Percentiles rank a stretch among this genome's conserved stretches.
Evolutionary conservation across 139 green algal genomes (phyloP).

Genomic region (Zygnema cylindricum): DNA sequence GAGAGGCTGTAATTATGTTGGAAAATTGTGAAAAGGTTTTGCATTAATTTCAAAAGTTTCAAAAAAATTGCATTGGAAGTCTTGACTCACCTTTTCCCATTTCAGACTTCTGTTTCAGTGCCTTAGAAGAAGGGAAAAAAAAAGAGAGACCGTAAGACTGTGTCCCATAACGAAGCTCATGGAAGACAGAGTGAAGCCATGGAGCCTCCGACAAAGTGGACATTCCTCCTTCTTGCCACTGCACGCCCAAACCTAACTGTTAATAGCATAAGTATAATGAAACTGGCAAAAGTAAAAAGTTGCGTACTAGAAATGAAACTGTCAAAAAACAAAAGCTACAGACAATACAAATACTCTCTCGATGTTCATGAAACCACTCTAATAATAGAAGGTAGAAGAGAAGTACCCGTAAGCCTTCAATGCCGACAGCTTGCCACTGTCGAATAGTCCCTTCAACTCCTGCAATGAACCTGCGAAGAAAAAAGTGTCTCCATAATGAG

Average conservation of each 20-base stretch:
- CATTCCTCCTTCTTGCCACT: neutral
- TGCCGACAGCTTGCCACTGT: neutral
- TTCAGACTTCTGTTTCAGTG: neutral
- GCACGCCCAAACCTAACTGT: neutral
- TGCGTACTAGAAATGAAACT: neutral
- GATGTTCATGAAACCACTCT: too few species aligned
- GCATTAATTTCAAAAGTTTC: too few species aligned
- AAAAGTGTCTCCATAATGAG: too few species aligned
- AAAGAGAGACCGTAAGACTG: neutral
- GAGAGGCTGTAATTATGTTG: too few species aligned
- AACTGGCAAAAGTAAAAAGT: neutral
- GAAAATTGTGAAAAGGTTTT: too few species aligned
- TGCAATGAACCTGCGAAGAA: neutral
- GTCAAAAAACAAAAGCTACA: too few species aligned
- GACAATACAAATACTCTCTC: too few species aligned
- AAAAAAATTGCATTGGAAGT: too few species aligned
- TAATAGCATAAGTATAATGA: too few species aligned
- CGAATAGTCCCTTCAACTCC: neutral
- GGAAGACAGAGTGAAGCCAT: neutral
- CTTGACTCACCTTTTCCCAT: too few species aligned
- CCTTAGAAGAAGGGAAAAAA: neutral
- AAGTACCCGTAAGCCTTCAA: neutral
- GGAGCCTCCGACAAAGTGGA: neutral
- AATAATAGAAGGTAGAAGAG: too few species aligned
- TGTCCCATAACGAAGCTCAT: neutral